Conservation (phyloP, 1,139 yeast species). For the Candida sanyaensis region DNA sequence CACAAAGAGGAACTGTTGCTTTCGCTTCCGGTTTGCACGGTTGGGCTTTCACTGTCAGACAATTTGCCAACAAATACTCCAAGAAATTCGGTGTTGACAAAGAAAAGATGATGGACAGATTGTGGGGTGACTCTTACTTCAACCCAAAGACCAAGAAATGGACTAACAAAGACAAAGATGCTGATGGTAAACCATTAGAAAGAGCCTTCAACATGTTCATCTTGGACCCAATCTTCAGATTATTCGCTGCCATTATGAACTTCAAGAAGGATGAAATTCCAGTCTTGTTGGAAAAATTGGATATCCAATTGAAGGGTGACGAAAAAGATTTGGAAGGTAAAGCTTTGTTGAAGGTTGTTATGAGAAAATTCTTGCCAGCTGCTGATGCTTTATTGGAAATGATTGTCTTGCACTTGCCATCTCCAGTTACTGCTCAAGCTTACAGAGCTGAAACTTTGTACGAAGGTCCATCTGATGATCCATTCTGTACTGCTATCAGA, state of each 20-base stretch:
- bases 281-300: slow-evolving; percentile 87
- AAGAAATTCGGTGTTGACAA: slow-evolving; percentile 99
- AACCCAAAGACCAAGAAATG: slow-evolving; percentile 99
- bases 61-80: slow-evolving; percentile 97
- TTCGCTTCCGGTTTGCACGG: slow-evolving; percentile 99
- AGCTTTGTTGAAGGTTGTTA: slow-evolving; percentile 96
- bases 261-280: slow-evolving; percentile 90
- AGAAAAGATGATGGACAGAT: slow-evolving; percentile 96
- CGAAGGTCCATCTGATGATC: slow-evolving; percentile 99
- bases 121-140: slow-evolving; percentile 99
- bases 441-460: slow-evolving; percentile 99
- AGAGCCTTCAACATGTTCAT: slow-evolving; percentile 99
- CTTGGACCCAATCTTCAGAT: slow-evolving; percentile 97
- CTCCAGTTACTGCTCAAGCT: slow-evolving; percentile 98
- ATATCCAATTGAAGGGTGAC: slow-evolving; percentile 84
- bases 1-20: slow-evolving; percentile 98
- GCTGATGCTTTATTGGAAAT: slow-evolving; percentile 99
- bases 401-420: slow-evolving; percentile 98
- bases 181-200: slow-evolving; percentile 93
- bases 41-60: slow-evolving; percentile 99
- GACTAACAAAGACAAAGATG: slow-evolving; percentile 95
- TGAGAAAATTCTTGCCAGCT: slow-evolving; percentile 99
- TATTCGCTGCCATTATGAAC: slow-evolving; percentile 52
- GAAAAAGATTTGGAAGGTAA: slow-evolving; percentile 98
- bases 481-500: slow-evolving; percentile 87